Evolutionary conservation across 257 asterid species (phyloP), one percentile per base, ranked within the genome.

Genomic region (Thymus mandschuricus): DNA sequence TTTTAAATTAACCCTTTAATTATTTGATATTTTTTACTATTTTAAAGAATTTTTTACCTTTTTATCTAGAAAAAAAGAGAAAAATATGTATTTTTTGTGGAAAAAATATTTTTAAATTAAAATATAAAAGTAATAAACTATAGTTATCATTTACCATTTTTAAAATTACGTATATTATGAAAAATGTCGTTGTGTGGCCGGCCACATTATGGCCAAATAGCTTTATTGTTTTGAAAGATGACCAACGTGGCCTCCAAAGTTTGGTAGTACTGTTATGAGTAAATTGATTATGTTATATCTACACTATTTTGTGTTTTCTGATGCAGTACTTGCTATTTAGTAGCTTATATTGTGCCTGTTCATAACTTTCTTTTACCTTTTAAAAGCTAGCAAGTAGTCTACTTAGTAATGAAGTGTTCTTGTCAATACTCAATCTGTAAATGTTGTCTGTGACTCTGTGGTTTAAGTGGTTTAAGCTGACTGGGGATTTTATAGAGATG

Each of bases 381-480:
- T 48, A 10, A 50, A 67, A 51, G 10, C 33, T 67, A 21, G 38
- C 49, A 51, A 34, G 38, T 38, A 33, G 6, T 49, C 10, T 13
- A 41, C 56, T 11, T 7, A 6, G 73, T 29, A 56, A 55, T 28
- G 45, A 15, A 69, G 2, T 11, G 29, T 43, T 28, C 43, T 10
- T 38, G 31, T 55, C 31, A n/a, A 54, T 56, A 56, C 15, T 55
- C 31, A n/a, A 54, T 56, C 43, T 27, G 64, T 38, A 69, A 49
- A 69, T 43, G 45, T 4, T 29, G 30, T 56, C 28, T n/a, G 2
- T 65, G 21, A 21, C 21, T 21, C 21, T 21, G 21, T 21, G 21
- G 21, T 21, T 21, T 21, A 21, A 21, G 21, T 21, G 59, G 46
- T 57, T 70, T 43, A 29, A 9, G 57, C n/a, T 56, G 12, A 41